A percentile compares a stretch with the other conserved stretches of the same genome.
These are phyloP conservation scores for Sarocladium brachiariae DNA, from an alignment of 2,329 filamentous ascomycete genomes.

Conservation along the genomic window DNA sequence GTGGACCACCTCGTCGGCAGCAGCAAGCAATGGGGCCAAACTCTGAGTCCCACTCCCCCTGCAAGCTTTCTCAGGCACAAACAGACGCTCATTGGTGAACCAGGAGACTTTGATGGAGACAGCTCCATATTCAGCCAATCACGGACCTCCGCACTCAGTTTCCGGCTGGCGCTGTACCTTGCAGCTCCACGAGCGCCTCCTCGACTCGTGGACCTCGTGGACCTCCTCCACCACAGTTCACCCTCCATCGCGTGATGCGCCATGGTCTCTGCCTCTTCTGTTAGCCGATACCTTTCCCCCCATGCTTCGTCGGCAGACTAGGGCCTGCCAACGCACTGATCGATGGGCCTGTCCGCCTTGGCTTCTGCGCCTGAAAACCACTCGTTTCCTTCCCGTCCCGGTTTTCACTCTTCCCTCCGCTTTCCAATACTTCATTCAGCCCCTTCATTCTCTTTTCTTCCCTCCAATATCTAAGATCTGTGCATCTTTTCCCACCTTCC, in stretches of 20 bases:
- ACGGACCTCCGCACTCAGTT: not conserved
- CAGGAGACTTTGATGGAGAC: not conserved
- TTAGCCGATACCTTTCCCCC: not conserved
- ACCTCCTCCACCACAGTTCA: not conserved
- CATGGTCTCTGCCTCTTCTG: not conserved
- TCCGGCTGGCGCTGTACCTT: constrained; percentile 6
- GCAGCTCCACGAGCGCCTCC: constrained; percentile 6
- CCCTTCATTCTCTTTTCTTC: constrained; percentile 7
- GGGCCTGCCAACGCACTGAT: constrained; percentile 6
- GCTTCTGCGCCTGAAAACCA: constrained; percentile 8
- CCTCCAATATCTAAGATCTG: not conserved
- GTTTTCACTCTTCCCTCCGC: not conserved
- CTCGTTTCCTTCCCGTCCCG: constrained; percentile 1
- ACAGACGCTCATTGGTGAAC: not conserved
- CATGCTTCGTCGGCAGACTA: not conserved
- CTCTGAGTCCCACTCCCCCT: not conserved
- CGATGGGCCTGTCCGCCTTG: constrained; percentile 7
- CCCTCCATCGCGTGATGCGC: not conserved
- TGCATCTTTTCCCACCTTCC: constrained; percentile 5
- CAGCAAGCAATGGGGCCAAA: not conserved
- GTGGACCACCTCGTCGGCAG: not conserved
- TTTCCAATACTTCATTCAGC: constrained; percentile 3
- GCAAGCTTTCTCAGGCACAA: constrained; percentile 6
- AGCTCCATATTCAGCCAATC: not conserved
- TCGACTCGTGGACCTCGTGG: not conserved